Base-by-base conservation (phyloP, 2,329 filamentous ascomycete genomes). In the Calcarisporium arbuscula region DNA sequence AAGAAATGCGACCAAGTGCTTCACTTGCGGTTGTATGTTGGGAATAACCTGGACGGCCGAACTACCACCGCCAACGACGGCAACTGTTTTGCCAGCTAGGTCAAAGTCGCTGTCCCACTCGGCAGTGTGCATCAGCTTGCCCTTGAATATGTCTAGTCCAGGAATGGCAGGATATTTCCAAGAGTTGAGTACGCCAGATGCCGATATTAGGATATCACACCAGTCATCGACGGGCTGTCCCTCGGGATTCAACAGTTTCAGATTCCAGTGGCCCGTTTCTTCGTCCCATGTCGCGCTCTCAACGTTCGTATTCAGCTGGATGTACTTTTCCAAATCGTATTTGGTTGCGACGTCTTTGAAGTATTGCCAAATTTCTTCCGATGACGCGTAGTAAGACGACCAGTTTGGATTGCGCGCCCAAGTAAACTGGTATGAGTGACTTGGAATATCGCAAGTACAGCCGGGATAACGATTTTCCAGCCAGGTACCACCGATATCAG, bases 361-460 rank as follows among this genome's bases (percentile, higher is more conserved):
- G 41, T 79, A 79, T 8, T 57, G 54, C 32, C 65, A 60, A 32
- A 80, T 79, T 48, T 80, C 75, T 1, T 57, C 55, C 2, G 68
- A 68, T 2, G 64, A 54, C 0, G 70, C 62, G 48, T 72, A 79
- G 52, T 78, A 74, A 38, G 68, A 65, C 18, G 65, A 63, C 76
- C 77, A 81, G 25, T 67, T 63, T 6, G 66, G 67, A 48, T 80
- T 80, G 3, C 69, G 71, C 35, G 69, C 64, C 68, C 72, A 80
- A 3, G 72, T 72, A 47, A 76, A 79, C 47, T 77, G 75, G 48
- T 80, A 80, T 51, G 71, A 76, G 54, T 80, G 76, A 47, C 65
- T 70, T 8, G 71, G 71, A 15, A 76, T 63, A 49, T 76, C 72
- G 48, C 70, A 75, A 40, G 58, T 57, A 44, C 70, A 74, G 18